These are phyloP conservation scores for Trichocladium uniseriatum DNA, from an alignment of 495 filamentous ascomycete species.

Conservation along the genomic window DNA sequence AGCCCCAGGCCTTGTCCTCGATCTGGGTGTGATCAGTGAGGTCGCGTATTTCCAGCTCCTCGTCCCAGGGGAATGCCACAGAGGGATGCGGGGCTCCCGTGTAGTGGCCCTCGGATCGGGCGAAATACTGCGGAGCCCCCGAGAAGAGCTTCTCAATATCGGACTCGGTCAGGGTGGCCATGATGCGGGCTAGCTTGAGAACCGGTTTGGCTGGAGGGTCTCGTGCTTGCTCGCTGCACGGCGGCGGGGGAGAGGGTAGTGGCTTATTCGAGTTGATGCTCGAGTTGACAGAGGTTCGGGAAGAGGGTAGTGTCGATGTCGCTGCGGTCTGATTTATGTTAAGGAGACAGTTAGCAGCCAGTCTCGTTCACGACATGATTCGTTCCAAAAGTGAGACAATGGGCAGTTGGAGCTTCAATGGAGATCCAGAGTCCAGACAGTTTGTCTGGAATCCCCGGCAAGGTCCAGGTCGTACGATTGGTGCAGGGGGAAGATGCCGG, in stretches of 20 bases:
- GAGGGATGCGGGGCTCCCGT: constrained; percentile 51
- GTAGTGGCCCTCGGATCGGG: constrained; percentile 44
- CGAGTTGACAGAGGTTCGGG: constrained; percentile 33
- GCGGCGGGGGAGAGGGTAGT: constrained; percentile 41
- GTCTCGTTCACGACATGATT: not conserved
- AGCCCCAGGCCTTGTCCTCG: constrained; percentile 46
- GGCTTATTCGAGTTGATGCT: constrained; percentile 47
- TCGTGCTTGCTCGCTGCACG: constrained; percentile 34
- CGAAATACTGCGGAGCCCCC: constrained; percentile 67
- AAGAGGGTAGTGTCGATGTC: constrained; percentile 14
- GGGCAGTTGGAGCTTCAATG: not conserved
- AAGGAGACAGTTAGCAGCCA: constrained; percentile 14
- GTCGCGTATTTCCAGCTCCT: constrained; percentile 50
- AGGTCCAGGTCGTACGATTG: constrained; percentile 19
- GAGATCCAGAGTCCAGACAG: not conserved
- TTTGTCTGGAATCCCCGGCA: not conserved
- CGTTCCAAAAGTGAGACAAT: constrained; percentile 2
- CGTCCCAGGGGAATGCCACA: constrained; percentile 63
- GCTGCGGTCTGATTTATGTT: constrained; percentile 15
- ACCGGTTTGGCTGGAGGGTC: constrained; percentile 32
- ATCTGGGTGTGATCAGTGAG: constrained; percentile 53
- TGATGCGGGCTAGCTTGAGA: constrained; percentile 43
- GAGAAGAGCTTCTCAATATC: constrained; percentile 65
- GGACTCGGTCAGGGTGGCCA: constrained; percentile 46
- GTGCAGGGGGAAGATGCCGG: constrained; percentile 12